phyloP scores from a whole-genome alignment of 2,329 filamentous ascomycete species.

The Sphaerulina populicola region DNA sequence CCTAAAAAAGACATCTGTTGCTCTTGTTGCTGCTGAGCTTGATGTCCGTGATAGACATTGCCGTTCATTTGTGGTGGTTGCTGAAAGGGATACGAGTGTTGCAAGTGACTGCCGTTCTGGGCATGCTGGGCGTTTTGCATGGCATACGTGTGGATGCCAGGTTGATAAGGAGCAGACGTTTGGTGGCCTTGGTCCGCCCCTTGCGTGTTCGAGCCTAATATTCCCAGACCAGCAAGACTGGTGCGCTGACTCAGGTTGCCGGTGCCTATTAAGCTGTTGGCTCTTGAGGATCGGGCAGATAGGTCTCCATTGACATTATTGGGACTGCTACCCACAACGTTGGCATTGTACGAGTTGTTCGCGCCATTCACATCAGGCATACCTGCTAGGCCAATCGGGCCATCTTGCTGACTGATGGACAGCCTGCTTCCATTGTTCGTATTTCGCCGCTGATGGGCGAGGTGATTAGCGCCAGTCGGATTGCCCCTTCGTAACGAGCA shows the following conservation, averaged over 20 bases:
- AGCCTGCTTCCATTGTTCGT: constrained; percentile 42
- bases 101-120: constrained; percentile 25
- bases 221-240: constrained; percentile 30
- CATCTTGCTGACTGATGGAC: constrained; percentile 32
- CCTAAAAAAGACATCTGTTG: constrained; percentile 34
- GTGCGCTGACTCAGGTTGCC: constrained; percentile 29
- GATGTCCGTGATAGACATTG: constrained; percentile 26
- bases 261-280: constrained; percentile 43
- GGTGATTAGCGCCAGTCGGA: constrained; percentile 85
- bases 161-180: constrained; percentile 27
- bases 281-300: constrained; percentile 42
- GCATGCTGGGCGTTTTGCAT: constrained; percentile 27
- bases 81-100: constrained; percentile 28
- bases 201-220: constrained; percentile 26
- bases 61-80: constrained; percentile 26
- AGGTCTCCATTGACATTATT: constrained; percentile 34
- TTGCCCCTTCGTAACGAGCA: constrained; percentile 95
- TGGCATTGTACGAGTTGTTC: constrained; percentile 24
- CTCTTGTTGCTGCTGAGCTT: constrained; percentile 22
- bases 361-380: constrained; percentile 30
- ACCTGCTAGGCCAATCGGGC: constrained; percentile 32
- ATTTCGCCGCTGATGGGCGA: constrained; percentile 58
- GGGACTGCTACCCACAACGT: constrained; percentile 30
- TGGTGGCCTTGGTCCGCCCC: constrained; percentile 25
- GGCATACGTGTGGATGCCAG: constrained; percentile 29